These are phyloP conservation scores for Echeveria elegans DNA, from an alignment of 164 flowering plant species.

Conservation along the genomic window DNA sequence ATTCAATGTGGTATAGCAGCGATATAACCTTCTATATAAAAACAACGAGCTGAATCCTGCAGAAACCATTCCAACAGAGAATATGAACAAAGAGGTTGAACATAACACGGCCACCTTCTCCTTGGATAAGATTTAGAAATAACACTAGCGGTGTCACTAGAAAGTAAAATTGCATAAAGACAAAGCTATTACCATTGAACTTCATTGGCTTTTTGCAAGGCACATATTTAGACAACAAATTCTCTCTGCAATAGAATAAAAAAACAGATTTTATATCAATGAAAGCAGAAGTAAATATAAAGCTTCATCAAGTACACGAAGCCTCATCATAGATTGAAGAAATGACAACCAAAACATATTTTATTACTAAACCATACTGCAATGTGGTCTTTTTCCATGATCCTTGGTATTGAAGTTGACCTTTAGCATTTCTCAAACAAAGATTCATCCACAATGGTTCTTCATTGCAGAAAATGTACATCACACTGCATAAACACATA, in stretches of 20 bases:
- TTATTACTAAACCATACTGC: constrained; percentile 31
- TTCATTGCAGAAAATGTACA: constrained; percentile 89
- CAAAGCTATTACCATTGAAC: constrained; percentile 54
- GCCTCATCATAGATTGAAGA: neutral
- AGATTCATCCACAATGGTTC: constrained; percentile 93
- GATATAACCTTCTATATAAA: constrained; percentile 66
- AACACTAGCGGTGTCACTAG: neutral
- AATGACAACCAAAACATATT: too few species aligned
- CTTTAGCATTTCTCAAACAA: constrained; percentile 40
- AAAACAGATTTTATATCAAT: too few species aligned
- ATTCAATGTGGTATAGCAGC: constrained; percentile 61
- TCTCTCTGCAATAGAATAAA: constrained; percentile 26
- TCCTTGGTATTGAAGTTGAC: constrained; percentile 61
- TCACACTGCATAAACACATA: constrained; percentile 48
- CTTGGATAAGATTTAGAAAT: neutral
- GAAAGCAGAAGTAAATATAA: too few species aligned
- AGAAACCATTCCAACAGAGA: constrained; percentile 6
- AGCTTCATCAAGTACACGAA: too few species aligned
- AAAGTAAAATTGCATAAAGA: neutral
- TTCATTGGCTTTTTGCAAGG: constrained; percentile 27
- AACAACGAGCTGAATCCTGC: constrained; percentile 79
- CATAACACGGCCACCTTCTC: neutral
- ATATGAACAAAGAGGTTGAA: neutral
- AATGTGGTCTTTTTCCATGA: constrained; percentile 84
- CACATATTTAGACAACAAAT: constrained; percentile 20